Conservation (phyloP, 2,329 filamentous ascomycete species). For the Lachnellula hyalina region DNA sequence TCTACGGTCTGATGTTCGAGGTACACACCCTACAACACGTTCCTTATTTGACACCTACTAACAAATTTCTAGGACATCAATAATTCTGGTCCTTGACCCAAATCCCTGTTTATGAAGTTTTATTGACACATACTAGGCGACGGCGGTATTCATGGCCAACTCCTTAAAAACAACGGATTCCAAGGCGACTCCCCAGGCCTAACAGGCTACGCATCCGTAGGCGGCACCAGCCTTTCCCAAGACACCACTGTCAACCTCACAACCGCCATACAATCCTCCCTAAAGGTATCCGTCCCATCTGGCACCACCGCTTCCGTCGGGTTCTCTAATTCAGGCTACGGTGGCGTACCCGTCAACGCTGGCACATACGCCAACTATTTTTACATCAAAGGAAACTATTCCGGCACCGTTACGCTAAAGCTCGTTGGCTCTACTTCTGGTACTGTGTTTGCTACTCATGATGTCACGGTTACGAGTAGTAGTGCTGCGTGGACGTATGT, state of each 20-base stretch:
- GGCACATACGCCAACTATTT: constrained; percentile 16
- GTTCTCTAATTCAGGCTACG: constrained; percentile 27
- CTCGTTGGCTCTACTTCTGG: constrained; percentile 5
- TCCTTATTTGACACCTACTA: no score
- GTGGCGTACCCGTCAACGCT: constrained; percentile 23
- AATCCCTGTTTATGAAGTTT: background rate
- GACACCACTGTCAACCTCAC: constrained; percentile 10
- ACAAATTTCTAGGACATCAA: background rate
- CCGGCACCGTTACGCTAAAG: constrained; percentile 7
- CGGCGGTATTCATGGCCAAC: constrained; percentile 65
- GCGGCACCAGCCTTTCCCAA: constrained; percentile 5
- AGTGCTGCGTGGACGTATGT: constrained; percentile 8
- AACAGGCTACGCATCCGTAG: constrained; percentile 11
- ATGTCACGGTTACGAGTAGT: constrained; percentile 5
- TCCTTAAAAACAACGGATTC: constrained; percentile 64
- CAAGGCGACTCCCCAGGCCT: constrained; percentile 36
- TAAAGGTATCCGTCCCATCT: constrained; percentile 12
- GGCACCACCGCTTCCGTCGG: constrained; percentile 26
- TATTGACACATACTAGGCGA: constrained; percentile 38
- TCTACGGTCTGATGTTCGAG: constrained; percentile 19
- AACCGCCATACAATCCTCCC: constrained; percentile 7
- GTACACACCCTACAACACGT: background rate
- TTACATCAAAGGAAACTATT: constrained; percentile 15
- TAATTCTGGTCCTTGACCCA: background rate
- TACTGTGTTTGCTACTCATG: constrained; percentile 9